phyloP scores from a whole-genome alignment of 345 rosid species.

The Nasturtium officinale region DNA sequence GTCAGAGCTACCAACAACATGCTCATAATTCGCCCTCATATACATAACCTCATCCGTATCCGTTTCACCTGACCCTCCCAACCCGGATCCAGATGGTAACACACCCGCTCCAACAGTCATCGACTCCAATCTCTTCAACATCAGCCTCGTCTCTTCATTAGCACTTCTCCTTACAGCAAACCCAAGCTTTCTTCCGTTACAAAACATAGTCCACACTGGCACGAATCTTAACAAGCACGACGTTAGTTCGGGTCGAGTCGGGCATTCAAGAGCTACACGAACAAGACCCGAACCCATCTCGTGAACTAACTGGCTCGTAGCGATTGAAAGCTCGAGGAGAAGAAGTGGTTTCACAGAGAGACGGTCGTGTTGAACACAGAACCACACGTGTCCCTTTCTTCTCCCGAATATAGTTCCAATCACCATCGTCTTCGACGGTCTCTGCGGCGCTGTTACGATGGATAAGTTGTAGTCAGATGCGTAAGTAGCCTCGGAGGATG shows the following conservation, averaged over 20 bases:
- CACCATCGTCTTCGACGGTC: constrained; percentile 81
- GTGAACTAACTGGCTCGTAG: constrained; percentile 60
- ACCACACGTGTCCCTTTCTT: constrained; percentile 86
- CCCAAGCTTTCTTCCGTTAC: constrained; percentile 70
- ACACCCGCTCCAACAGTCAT: constrained; percentile 82
- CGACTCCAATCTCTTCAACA: constrained; percentile 74
- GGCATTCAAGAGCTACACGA: constrained; percentile 75
- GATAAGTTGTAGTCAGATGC: constrained; percentile 13
- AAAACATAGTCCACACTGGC: constrained; percentile 69
- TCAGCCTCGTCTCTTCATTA: constrained; percentile 50
- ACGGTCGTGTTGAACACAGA: constrained; percentile 82
- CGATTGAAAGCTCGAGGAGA: constrained; percentile 75
- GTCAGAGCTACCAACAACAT: constrained; percentile 67
- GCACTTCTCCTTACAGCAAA: constrained; percentile 59
- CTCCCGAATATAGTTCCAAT: constrained; percentile 80
- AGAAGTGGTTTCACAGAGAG: constrained; percentile 70
- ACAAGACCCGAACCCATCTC: constrained; percentile 79
- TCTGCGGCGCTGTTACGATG: constrained; percentile 43
- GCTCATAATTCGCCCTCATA: constrained; percentile 88
- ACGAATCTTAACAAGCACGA: constrained; percentile 66
- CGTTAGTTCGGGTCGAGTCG: constrained; percentile 50
- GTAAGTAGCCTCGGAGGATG: constrained; percentile 37
- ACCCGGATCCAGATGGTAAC: constrained; percentile 52
- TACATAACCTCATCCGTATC: constrained; percentile 71
- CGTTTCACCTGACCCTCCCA: constrained; percentile 39